Evolutionary conservation across 2,329 filamentous ascomycete genomes (phyloP).

Genomic region (Hypoxylon sp.): DNA sequence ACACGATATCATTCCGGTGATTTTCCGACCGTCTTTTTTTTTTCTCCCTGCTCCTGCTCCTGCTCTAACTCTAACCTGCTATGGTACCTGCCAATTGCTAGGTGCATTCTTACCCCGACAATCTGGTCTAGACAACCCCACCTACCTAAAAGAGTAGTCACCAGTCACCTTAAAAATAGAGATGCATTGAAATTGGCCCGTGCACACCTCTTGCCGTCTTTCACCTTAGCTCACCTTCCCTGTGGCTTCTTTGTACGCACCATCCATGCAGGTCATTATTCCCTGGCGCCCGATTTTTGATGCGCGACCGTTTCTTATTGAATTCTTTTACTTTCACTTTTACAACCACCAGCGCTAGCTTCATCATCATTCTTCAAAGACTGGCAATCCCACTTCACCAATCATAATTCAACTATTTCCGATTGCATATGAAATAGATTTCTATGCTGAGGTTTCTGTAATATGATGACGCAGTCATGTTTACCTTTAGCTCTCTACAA

Average conservation of each 20-base stretch:
- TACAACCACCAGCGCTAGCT: conserved; percentile 14
- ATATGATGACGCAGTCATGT: conserved; percentile 69
- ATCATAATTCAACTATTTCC: too few species aligned
- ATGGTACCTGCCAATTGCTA: background rate
- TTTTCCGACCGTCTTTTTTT: conserved; percentile 40
- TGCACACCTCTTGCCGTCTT: background rate
- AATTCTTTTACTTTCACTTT: conserved; percentile 15
- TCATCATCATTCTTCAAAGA: background rate
- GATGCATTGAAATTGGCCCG: too few species aligned
- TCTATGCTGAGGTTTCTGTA: too few species aligned
- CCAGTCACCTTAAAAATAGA: too few species aligned
- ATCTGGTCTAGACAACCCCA: conserved; percentile 4
- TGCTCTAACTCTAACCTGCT: too few species aligned
- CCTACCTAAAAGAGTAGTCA: conserved; percentile 6
- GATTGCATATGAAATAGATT: too few species aligned
- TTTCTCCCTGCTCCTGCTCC: too few species aligned
- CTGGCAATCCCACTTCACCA: conserved; percentile 4
- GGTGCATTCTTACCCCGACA: background rate
- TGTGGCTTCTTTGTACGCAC: too few species aligned
- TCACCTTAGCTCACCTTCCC: conserved; percentile 3
- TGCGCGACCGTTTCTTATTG: conserved; percentile 28
- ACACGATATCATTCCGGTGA: conserved; percentile 47
- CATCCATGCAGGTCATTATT: background rate
- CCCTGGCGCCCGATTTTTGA: too few species aligned
- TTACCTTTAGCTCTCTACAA: conserved; percentile 92